Evolutionary conservation across 768 basidiomycete genomes (phyloP), one percentile per base, ranked within the genome.

Genomic region (Tylopilus subfusipes): DNA sequence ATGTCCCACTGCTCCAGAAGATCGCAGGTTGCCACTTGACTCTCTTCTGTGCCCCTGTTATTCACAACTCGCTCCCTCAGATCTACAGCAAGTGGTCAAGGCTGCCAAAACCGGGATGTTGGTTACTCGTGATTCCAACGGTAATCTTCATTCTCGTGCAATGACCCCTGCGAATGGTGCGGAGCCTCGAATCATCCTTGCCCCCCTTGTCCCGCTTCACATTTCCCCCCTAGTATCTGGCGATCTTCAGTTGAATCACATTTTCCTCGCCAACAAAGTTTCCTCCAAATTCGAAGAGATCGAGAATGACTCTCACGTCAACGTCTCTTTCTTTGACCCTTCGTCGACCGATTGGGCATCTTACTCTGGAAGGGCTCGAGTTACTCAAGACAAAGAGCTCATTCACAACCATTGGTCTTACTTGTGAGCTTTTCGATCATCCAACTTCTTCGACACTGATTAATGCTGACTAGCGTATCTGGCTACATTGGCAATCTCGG

Each of bases 401-500:
- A 83, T 92, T 59, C 81, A 81, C 57, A 80, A 84, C 65, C 73
- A 85, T 50, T 91, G 84, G 83, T 82, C 73, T n/a, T 60, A 73
- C 56, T 66, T 70, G 85, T 82, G 22, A 50, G 76, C 69, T 22
- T 29, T 30, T 14, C 11, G 36, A 33, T 12, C 2, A 6, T 9
- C 16, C 44, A 12, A 53, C 55, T 18, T 34, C 31, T 13, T 19
- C 27, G 13, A 47, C 16, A 53, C 40, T 53, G 36, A 60, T 45
- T 18, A 4, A 19, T 39, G 3, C 34, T 44, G 43, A 44, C 21
- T 45, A 90, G 87, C 3, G 75, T 82, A 30, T 68, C 79, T 10
- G 87, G 85, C 0, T 97, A 91, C 79, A 95, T 95, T 62, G 91
- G 90, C 34, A 87, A 96, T 65, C 75, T 94, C 51, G 85, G 85